Conservation (phyloP, 2,329 filamentous ascomycete genomes). For the Phaeosphaeria sp. region DNA sequence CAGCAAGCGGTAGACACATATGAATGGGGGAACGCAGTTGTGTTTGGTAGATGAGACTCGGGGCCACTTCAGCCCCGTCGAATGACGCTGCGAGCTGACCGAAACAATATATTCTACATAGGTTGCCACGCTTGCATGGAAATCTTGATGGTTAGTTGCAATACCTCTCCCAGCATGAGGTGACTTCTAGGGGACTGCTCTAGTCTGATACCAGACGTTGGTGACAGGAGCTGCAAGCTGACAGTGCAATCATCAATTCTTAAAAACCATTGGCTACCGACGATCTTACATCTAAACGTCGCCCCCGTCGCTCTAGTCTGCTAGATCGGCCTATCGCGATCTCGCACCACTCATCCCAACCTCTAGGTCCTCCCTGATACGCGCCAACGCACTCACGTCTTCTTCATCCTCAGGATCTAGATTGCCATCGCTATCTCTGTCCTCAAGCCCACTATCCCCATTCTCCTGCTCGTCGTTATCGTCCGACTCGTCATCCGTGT, state of each 20-base stretch:
- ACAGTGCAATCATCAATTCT: not conserved
- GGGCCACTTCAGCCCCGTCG: no score
- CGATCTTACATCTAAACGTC: not conserved
- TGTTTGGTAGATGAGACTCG: no score
- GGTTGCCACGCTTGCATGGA: no score
- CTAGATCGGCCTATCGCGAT: not conserved
- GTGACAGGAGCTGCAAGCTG: not conserved
- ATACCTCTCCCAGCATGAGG: no score
- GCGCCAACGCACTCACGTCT: slow-evolving; percentile 16
- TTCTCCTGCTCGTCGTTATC: slow-evolving; percentile 36
- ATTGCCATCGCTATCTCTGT: slow-evolving; percentile 9
- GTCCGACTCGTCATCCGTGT: slow-evolving; percentile 26
- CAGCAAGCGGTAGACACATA: no score
- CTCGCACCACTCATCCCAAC: slow-evolving; percentile 12
- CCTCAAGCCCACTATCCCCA: slow-evolving; percentile 18
- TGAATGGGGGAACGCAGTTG: no score
- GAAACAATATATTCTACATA: no score
- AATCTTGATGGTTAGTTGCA: no score
- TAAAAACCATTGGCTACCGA: not conserved
- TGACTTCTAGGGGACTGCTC: no score
- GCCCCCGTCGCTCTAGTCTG: not conserved
- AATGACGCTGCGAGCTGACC: no score
- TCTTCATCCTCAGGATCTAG: slow-evolving; percentile 11
- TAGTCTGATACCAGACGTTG: no score
- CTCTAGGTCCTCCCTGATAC: slow-evolving; percentile 20